Percentiles rank a stretch among this genome's conserved stretches.
These are phyloP conservation scores for Colletotrichum salicis DNA, from an alignment of 2,329 filamentous ascomycete genomes.

Conservation along the genomic window DNA sequence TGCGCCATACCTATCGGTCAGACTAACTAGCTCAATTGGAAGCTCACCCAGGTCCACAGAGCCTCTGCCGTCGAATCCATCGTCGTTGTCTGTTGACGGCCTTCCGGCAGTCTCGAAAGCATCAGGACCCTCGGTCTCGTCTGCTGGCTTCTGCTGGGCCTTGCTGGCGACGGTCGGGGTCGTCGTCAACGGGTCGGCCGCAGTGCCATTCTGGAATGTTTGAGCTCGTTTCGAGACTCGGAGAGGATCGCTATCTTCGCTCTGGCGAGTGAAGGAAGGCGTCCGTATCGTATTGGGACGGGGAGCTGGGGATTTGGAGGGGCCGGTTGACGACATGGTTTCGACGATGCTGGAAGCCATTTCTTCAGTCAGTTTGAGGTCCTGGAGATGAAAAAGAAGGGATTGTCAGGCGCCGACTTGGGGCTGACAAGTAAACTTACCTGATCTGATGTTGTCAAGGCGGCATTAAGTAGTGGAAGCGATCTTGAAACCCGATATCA, in stretches of 20 bases:
- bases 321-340: conserved; percentile 47
- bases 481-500: conserved; percentile 36
- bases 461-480: conserved; percentile 27
- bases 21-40: conserved; percentile 90
- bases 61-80: conserved; percentile 59
- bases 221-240: conserved; percentile 56
- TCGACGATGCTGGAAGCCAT: conserved; percentile 32
- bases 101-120: conserved; percentile 58
- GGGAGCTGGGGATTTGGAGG: conserved; percentile 42
- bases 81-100: conserved; percentile 54
- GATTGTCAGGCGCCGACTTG: neutral
- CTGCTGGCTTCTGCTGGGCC: conserved; percentile 25
- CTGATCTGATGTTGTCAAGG: conserved; percentile 19
- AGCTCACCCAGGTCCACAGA: conserved; percentile 86
- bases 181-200: conserved; percentile 40
- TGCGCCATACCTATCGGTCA: conserved; percentile 80
- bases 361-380: conserved; percentile 12
- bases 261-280: conserved; percentile 44
- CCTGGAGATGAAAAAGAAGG: neutral
- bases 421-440: conserved; percentile 1
- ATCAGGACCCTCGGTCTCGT: conserved; percentile 50
- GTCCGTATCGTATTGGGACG: conserved; percentile 45
- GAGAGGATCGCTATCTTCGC: conserved; percentile 45
- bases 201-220: conserved; percentile 55
- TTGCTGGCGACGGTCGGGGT: conserved; percentile 17